Evolutionary conservation across 202 grass and related monocot species (phyloP).

Genomic region (Miscanthus sacchariflorus): DNA sequence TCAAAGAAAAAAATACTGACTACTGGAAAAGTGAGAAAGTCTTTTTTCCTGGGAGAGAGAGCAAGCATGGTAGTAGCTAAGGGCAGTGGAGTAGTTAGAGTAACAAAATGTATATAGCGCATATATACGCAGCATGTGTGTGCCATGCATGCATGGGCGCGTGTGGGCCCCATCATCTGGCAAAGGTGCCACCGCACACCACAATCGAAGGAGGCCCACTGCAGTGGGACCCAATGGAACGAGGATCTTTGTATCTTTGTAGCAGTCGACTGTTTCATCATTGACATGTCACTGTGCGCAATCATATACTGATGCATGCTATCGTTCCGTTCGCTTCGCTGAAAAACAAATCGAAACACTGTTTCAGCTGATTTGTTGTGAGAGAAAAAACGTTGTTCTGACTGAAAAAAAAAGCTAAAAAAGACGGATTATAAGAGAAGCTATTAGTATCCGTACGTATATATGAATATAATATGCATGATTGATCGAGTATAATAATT

Average conservation of each 20-base stretch:
- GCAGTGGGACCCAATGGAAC: conserved; percentile 44
- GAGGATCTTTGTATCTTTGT: conserved; percentile 58
- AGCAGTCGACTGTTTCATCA: conserved; percentile 9
- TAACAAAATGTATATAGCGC: too few species aligned
- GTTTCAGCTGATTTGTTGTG: too few species aligned
- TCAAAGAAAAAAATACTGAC: too few species aligned
- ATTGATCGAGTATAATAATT: too few species aligned
- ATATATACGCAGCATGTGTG: not conserved
- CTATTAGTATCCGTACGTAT: not conserved
- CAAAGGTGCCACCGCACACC: not conserved
- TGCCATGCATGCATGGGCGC: not conserved
- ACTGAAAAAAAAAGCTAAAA: too few species aligned
- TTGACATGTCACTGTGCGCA: conserved; percentile 6
- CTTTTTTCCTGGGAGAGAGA: too few species aligned
- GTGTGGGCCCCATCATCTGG: conserved; percentile 11
- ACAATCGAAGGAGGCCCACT: not conserved
- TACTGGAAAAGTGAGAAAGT: too few species aligned
- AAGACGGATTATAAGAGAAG: too few species aligned
- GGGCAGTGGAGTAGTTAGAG: not conserved
- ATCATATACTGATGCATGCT: not conserved
- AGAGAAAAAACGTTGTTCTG: too few species aligned
- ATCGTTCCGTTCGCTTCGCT: too few species aligned
- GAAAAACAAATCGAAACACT: too few species aligned
- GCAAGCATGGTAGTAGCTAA: too few species aligned
- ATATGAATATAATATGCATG: not conserved